These are phyloP conservation scores for Hymenoscyphus fraxineus DNA, from an alignment of 2,329 filamentous ascomycete genomes.

Conservation along the genomic window DNA sequence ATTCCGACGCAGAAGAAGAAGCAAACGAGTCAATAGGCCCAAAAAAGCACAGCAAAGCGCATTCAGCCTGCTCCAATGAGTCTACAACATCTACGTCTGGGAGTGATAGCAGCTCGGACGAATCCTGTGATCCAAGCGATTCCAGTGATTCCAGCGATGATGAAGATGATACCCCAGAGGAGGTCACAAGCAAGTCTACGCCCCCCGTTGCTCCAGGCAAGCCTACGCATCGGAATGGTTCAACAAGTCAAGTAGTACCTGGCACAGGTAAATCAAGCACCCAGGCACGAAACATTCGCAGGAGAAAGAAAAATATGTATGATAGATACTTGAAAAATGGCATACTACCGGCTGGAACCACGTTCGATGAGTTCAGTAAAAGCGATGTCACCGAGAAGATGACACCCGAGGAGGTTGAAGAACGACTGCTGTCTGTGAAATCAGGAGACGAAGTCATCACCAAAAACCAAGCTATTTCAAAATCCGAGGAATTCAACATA, in stretches of 20 bases:
- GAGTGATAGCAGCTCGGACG: constrained; percentile 14
- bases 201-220: constrained; percentile 29
- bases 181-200: constrained; percentile 36
- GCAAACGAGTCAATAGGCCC: not conserved
- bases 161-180: constrained; percentile 40
- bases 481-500: constrained; percentile 43
- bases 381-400: constrained; percentile 33
- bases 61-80: constrained; percentile 18
- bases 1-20: constrained; percentile 23
- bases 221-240: not conserved
- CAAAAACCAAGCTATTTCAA: not conserved
- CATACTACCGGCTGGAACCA: constrained; percentile 47
- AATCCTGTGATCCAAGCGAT: constrained; percentile 14
- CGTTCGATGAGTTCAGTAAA: constrained; percentile 44
- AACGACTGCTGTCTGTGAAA: constrained; percentile 25
- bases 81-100: constrained; percentile 17
- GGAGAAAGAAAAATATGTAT: constrained; percentile 46
- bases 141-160: constrained; percentile 35
- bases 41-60: not conserved
- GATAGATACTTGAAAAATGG: constrained; percentile 51
- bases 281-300: constrained; percentile 52
- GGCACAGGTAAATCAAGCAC: constrained; percentile 49
- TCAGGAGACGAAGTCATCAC: constrained; percentile 8
- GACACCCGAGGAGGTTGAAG: constrained; percentile 23
- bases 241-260: constrained; percentile 34